Percentiles rank a stretch among this genome's conserved stretches.
Conservation (phyloP, 176 grass and related monocot species). For the Panicum miliaceum region DNA sequence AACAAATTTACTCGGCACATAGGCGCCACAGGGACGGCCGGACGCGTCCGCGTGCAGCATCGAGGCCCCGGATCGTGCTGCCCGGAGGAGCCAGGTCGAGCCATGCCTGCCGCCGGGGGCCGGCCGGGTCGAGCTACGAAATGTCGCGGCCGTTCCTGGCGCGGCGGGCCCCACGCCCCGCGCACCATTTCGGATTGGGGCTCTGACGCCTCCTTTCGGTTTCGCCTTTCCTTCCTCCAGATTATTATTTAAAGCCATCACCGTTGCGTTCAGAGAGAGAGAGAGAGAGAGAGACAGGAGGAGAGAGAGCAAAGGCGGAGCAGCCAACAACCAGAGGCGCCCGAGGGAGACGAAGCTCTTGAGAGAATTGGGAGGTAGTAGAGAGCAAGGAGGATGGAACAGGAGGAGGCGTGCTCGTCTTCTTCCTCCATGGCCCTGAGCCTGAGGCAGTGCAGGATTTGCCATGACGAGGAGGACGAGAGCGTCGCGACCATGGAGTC, state of each 20-base stretch:
- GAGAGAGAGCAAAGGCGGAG: background rate
- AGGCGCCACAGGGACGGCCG: background rate
- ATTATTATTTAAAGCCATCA: conserved; percentile 34
- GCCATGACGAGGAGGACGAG: conserved; percentile 78
- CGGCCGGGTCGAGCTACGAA: conserved; percentile 8
- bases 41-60: background rate
- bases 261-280: conserved; percentile 5
- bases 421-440: background rate
- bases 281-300: background rate
- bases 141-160: conserved; percentile 26
- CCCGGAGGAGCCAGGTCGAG: background rate
- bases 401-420: conserved; percentile 28
- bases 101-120: background rate
- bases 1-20: background rate
- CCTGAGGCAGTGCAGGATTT: conserved; percentile 73
- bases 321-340: background rate
- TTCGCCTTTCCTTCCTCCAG: background rate
- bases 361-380: background rate
- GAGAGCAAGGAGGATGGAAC: background rate
- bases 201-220: conserved; percentile 5
- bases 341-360: background rate
- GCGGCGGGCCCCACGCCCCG: background rate
- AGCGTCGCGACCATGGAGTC: conserved; percentile 64
- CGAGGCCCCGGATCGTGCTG: background rate
- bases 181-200: background rate